Evolutionary conservation across 2,329 filamentous ascomycete species (phyloP), one percentile per base, ranked within the genome.

Genomic region (Mollisia scopiformis): DNA sequence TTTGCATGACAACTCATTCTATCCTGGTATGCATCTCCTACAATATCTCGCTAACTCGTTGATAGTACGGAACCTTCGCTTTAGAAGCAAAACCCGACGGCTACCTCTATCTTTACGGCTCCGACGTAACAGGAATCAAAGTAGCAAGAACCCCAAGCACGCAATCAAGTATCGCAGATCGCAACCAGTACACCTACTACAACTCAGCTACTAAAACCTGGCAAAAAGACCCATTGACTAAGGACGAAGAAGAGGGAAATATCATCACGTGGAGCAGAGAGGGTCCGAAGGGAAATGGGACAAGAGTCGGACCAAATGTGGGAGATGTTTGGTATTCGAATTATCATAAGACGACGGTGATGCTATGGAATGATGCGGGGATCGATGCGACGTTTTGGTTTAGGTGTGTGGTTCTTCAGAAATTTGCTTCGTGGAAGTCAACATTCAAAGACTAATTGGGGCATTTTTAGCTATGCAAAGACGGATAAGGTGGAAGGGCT

Each of bases 341-440:
- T 21, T 59, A 59, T 19, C 57, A 59, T 19, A 19, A 54, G 39
- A 54, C 49, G 35, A 59, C 19, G 6, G 50, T 59, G 6, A 59
- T 59, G 57, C 8, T 59, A n/a, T 59, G 57, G 57, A 39, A 50
- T 33, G 57, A 59, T 54, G 35, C 25, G 27, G 50, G 57, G n/a
- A 59, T 59, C 30, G 57, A 59, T 37, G 57, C 49, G 35, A 59
- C 57, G 7, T 54, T 59, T 19, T 54, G 57, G 57, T 46, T 59
- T 23, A 41, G 30, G 14, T 58, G 53, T 35, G 33, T 37, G 33
- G 11, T 7, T 33, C 13, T 33, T 33, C 31, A 33, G 31, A 7
- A 33, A 7, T 33, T 7, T 33, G 31, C 31, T 37, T 37, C 33
- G 11, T 37, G 3, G 11, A 6, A n/a, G n/a, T n/a, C n/a, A n/a